phyloP scores from a whole-genome alignment of 2,329 filamentous ascomycete genomes.

The Metarhizium anisopliae region DNA sequence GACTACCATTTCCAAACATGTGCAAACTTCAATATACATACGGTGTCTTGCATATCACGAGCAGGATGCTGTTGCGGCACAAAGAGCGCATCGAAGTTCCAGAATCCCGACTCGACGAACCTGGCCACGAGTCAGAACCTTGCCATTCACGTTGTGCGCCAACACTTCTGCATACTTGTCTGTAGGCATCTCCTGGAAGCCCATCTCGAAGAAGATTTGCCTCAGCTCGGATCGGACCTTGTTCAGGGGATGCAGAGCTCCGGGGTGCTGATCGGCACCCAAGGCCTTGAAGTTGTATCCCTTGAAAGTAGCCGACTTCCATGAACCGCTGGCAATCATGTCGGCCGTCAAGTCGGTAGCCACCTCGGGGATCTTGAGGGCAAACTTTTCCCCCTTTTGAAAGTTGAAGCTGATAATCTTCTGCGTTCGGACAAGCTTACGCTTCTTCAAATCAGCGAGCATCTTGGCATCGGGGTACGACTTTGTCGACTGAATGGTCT shows the following conservation, averaged over 20 bases:
- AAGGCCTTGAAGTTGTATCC: constrained; percentile 66
- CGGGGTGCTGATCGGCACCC: constrained; percentile 51
- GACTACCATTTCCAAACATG: background rate
- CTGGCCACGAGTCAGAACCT: background rate
- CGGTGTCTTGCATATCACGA: constrained; percentile 89
- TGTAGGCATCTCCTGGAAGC: constrained; percentile 97
- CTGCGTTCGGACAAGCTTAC: constrained; percentile 75
- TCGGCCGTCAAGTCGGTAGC: constrained; percentile 92
- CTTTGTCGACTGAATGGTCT: constrained; percentile 60
- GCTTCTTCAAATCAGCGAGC: constrained; percentile 77
- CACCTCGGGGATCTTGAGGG: constrained; percentile 80
- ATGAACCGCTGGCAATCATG: constrained; percentile 79
- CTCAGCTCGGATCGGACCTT: constrained; percentile 95
- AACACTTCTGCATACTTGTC: constrained; percentile 41
- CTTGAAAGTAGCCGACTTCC: constrained; percentile 92
- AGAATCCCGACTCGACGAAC: constrained; percentile 95
- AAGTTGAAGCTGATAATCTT: constrained; percentile 83
- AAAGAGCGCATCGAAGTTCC: constrained; percentile 94
- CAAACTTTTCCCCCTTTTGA: constrained; percentile 79
- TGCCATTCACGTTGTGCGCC: background rate
- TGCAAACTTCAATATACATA: background rate
- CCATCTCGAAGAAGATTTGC: constrained; percentile 98
- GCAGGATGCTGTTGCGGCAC: constrained; percentile 94
- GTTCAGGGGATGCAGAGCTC: constrained; percentile 64
- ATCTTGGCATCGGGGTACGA: constrained; percentile 63